phyloP scores from a whole-genome alignment of 306 rosid genomes.

The Potentilla sterilis region DNA sequence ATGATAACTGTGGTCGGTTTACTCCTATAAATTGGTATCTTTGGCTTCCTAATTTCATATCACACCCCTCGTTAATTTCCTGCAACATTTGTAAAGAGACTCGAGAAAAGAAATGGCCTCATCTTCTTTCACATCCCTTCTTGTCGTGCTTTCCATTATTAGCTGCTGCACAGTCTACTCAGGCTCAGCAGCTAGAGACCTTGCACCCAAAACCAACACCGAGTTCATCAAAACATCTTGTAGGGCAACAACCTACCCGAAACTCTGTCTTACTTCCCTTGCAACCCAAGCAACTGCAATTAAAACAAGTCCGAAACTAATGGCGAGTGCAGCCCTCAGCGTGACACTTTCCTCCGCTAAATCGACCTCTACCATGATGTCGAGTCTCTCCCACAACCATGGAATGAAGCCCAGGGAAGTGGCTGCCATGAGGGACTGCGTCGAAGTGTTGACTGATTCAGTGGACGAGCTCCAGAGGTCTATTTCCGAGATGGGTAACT shows the following conservation, averaged over 20 bases:
- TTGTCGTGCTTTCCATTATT: conserved; percentile 9
- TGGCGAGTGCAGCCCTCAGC: conserved; percentile 54
- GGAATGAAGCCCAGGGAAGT: conserved; percentile 44
- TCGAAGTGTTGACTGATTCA: conserved; percentile 56
- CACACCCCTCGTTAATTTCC: conserved; percentile 6
- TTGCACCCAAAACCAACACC: conserved; percentile 28
- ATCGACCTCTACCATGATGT: conserved; percentile 38
- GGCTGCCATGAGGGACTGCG: conserved; percentile 65
- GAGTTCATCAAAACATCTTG: conserved; percentile 71
- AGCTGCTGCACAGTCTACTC: conserved; percentile 9
- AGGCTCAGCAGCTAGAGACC: conserved; percentile 20
- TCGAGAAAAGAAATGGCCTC: conserved; percentile 28
- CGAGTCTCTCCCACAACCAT: conserved; percentile 25
- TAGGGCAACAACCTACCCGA: conserved; percentile 56
- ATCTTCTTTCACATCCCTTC: conserved; percentile 26
- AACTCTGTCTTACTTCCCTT: conserved; percentile 63
- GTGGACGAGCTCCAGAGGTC: conserved; percentile 54
- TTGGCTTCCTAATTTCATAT: conserved; percentile 17
- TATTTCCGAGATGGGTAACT: conserved; percentile 48
- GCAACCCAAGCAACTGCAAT: conserved; percentile 34
- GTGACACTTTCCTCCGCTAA: conserved; percentile 56
- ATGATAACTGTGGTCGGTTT: not conserved
- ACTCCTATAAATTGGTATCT: conserved; percentile 16
- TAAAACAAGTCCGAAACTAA: conserved; percentile 26
- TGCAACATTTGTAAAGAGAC: not conserved